Evolutionary conservation across 495 filamentous ascomycete genomes (phyloP).

Genomic region (Gamarada debralockiae): DNA sequence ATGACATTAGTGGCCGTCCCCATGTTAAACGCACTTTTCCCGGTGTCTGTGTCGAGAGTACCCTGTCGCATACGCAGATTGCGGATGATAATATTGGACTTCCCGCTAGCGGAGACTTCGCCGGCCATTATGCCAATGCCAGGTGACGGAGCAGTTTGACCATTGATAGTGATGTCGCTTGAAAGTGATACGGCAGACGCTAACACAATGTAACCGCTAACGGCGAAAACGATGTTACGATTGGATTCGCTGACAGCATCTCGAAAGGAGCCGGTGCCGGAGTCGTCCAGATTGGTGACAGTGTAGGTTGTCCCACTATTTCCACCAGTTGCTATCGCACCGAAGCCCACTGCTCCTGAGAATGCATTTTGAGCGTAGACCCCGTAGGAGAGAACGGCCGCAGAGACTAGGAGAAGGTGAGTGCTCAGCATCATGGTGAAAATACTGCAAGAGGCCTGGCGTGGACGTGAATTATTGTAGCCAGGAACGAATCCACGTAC

Average conservation of each 20-base stretch:
- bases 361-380: conserved; percentile 26
- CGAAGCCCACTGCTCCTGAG: conserved; percentile 38
- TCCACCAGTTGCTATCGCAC: conserved; percentile 34
- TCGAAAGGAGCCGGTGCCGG: conserved; percentile 35
- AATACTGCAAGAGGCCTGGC: no score
- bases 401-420: neutral
- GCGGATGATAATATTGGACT: conserved; percentile 35
- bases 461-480: no score
- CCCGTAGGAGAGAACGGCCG: neutral
- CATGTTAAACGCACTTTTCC: conserved; percentile 37
- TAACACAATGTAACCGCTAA: conserved; percentile 36
- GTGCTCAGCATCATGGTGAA: neutral
- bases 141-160: conserved; percentile 35
- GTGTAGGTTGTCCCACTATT: conserved; percentile 32
- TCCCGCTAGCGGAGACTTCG: conserved; percentile 32
- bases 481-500: no score
- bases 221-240: conserved; percentile 36
- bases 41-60: conserved; percentile 28
- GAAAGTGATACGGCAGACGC: conserved; percentile 29
- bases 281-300: conserved; percentile 36
- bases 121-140: conserved; percentile 35
- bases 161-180: conserved; percentile 33
- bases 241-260: conserved; percentile 35
- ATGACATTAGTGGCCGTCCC: conserved; percentile 35
- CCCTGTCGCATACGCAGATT: conserved; percentile 38